A percentile compares a stretch with the other conserved stretches of the same genome.
phyloP scores from a whole-genome alignment of 2,329 filamentous ascomycete genomes.

The Simplicillium aogashimaense region DNA sequence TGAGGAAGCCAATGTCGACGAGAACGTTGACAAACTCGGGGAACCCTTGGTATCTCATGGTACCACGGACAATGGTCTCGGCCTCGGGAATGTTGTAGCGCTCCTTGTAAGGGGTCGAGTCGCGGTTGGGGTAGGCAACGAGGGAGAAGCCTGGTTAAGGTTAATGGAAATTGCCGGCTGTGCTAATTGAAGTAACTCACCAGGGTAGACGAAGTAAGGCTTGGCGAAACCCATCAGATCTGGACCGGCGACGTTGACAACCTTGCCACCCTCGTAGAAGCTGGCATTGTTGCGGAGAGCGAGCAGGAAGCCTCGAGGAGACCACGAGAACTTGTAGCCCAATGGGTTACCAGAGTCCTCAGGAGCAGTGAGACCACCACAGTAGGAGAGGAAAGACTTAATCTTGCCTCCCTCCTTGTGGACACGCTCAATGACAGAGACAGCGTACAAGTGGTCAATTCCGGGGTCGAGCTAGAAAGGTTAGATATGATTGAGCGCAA shows the following conservation, averaged over 20 bases:
- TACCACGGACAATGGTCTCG: slow-evolving; percentile 74
- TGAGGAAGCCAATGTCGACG: slow-evolving; percentile 83
- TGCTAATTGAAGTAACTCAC: not conserved
- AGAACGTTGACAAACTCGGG: slow-evolving; percentile 81
- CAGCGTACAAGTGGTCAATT: slow-evolving; percentile 67
- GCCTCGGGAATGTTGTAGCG: slow-evolving; percentile 89
- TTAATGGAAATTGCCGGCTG: slow-evolving; percentile 70
- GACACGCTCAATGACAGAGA: slow-evolving; percentile 83
- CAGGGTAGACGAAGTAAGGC: slow-evolving; percentile 80
- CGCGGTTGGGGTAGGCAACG: slow-evolving; percentile 88
- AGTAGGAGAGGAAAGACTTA: slow-evolving; percentile 71
- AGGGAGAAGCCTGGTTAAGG: slow-evolving; percentile 84
- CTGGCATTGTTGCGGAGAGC: slow-evolving; percentile 79
- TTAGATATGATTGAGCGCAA: slow-evolving; percentile 8
- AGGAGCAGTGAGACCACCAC: slow-evolving; percentile 63
- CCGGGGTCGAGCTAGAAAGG: slow-evolving; percentile 13
- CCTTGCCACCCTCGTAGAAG: slow-evolving; percentile 71
- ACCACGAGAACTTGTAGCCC: slow-evolving; percentile 58
- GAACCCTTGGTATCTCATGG: slow-evolving; percentile 81
- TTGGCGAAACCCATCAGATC: slow-evolving; percentile 82
- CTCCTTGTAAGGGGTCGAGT: slow-evolving; percentile 79
- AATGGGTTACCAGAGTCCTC: slow-evolving; percentile 80
- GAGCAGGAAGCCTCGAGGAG: slow-evolving; percentile 66
- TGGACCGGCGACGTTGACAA: slow-evolving; percentile 51
- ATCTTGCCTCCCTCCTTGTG: slow-evolving; percentile 83